These are phyloP conservation scores for Camellia lanceoleosa DNA, from an alignment of 148 eudicot species.

Conservation along the genomic window DNA sequence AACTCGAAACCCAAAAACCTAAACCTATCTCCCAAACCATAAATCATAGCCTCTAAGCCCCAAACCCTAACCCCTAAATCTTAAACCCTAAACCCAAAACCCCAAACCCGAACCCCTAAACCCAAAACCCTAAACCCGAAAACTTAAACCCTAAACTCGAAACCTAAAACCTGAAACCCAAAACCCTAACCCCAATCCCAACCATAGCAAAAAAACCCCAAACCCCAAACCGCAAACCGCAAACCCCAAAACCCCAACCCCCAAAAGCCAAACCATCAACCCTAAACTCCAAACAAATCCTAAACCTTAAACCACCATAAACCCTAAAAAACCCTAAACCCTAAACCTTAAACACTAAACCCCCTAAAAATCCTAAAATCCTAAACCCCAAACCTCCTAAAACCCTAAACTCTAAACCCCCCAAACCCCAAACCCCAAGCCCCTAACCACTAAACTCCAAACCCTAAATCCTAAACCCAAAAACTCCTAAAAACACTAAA, in stretches of 20 bases:
- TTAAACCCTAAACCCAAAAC: not conserved
- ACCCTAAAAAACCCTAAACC: not conserved
- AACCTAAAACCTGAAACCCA: not conserved
- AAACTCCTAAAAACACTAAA: not conserved
- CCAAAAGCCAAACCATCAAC: not conserved
- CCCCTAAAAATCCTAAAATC: not conserved
- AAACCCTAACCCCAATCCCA: not conserved
- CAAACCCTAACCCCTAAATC: not conserved
- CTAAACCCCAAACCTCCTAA: not conserved
- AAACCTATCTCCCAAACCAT: no score
- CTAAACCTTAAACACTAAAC: not conserved
- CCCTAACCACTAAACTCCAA: not conserved
- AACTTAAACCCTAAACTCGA: not conserved
- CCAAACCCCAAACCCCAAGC: not conserved
- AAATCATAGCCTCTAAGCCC: no score
- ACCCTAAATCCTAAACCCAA: conserved; percentile 5
- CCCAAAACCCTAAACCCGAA: not conserved
- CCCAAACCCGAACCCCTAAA: not conserved
- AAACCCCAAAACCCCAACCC: not conserved
- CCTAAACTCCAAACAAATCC: conserved; percentile 1
- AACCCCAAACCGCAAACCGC: not conserved
- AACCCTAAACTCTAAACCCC: conserved; percentile 1
- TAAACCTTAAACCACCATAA: not conserved
- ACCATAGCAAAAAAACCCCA: not conserved
- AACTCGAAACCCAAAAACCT: no score